phyloP scores from a whole-genome alignment of 768 basidiomycete species.

The Kwoniella europaea region DNA sequence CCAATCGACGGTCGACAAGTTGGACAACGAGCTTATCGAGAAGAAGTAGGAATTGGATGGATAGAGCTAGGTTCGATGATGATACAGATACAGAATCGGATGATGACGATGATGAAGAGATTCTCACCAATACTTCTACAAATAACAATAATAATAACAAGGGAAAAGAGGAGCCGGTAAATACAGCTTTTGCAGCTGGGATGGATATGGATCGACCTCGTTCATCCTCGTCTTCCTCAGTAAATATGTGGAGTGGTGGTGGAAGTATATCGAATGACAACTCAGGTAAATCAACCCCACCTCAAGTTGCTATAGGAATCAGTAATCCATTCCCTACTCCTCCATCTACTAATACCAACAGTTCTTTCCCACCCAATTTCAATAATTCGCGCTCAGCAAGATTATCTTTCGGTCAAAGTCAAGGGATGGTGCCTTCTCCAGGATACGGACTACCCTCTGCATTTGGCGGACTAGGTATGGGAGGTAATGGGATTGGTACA shows the following conservation, averaged over 20 bases:
- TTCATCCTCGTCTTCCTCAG: slow-evolving; percentile 30
- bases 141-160: slow-evolving; percentile 13
- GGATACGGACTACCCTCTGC: slow-evolving; percentile 44
- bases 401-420: slow-evolving; percentile 36
- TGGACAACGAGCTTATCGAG: slow-evolving; percentile 22
- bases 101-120: slow-evolving; percentile 23
- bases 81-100: slow-evolving; percentile 48
- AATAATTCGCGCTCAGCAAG: slow-evolving; percentile 15
- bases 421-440: slow-evolving; percentile 45
- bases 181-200: slow-evolving; percentile 49
- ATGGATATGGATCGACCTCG: slow-evolving; percentile 53
- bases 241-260: slow-evolving; percentile 8
- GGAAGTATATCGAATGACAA: slow-evolving; percentile 11
- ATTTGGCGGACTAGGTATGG: slow-evolving; percentile 50
- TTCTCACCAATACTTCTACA: not conserved
- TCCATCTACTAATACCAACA: slow-evolving; percentile 17
- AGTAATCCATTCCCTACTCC: slow-evolving; percentile 33
- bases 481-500: slow-evolving; percentile 35
- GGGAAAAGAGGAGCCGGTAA: slow-evolving; percentile 41
- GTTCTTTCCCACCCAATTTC: slow-evolving; percentile 10
- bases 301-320: not conserved
- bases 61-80: slow-evolving; percentile 22
- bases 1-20: slow-evolving; percentile 10
- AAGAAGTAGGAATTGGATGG: slow-evolving; percentile 31
- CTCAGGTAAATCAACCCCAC: slow-evolving; percentile 41